Conservation (phyloP, 192 early-diverging fungal genomes). For the Coemansia pectinata region DNA sequence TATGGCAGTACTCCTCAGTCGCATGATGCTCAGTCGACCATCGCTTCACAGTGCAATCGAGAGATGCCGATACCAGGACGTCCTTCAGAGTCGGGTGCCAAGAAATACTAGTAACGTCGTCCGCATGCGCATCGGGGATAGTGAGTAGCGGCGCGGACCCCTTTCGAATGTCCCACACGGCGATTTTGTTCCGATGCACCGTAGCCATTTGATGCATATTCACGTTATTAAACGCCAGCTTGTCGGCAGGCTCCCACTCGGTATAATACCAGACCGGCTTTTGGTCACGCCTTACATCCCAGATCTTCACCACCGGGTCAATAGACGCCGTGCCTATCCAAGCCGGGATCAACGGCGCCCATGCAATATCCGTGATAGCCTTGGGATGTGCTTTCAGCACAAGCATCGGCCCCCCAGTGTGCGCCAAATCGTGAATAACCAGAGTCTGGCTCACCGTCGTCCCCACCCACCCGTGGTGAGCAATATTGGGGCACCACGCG, state of each 20-base stretch:
- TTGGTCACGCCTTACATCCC: slow-evolving; percentile 46
- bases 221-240: slow-evolving; percentile 39
- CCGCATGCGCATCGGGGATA: slow-evolving; percentile 40
- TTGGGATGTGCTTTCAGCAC: slow-evolving; percentile 40
- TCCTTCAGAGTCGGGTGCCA: slow-evolving; percentile 38
- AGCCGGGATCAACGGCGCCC: slow-evolving; percentile 38
- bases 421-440: slow-evolving; percentile 39
- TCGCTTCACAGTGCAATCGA: slow-evolving; percentile 41
- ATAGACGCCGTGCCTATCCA: slow-evolving; percentile 51
- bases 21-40: slow-evolving; percentile 19
- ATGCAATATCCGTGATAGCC: slow-evolving; percentile 49
- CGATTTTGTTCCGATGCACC: slow-evolving; percentile 43
- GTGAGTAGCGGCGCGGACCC: slow-evolving; percentile 37
- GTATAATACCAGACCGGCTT: slow-evolving; percentile 53
- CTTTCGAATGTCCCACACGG: slow-evolving; percentile 49
- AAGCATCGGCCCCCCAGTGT: slow-evolving; percentile 30
- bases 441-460: slow-evolving; percentile 46
- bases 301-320: slow-evolving; percentile 50
- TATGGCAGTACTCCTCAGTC: slow-evolving; percentile 22
- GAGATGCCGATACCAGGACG: slow-evolving; percentile 29
- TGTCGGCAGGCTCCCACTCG: slow-evolving; percentile 46
- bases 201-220: slow-evolving; percentile 42
- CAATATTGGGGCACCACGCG: slow-evolving; percentile 38
- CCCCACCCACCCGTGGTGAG: slow-evolving; percentile 46
- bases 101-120: slow-evolving; percentile 41